These are phyloP conservation scores for Scedosporium apiospermum DNA, from an alignment of 2,329 filamentous ascomycete genomes.

Conservation along the genomic window DNA sequence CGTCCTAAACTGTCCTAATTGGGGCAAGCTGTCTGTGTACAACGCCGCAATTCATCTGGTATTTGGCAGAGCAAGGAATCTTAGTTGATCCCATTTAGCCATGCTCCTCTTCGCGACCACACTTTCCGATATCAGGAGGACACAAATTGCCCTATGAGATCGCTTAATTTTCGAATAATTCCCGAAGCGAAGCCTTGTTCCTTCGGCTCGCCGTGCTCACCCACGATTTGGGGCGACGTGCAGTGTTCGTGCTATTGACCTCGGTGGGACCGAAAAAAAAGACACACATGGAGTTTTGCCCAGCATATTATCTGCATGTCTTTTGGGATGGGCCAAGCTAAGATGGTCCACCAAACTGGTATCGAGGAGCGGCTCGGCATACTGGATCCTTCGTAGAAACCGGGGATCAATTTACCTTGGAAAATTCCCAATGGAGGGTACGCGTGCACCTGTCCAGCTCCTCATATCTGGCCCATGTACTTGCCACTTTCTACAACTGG, in stretches of 20 bases:
- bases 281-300: neutral
- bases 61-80: neutral
- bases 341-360: neutral
- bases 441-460: neutral
- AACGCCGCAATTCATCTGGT: neutral
- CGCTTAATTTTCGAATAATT: slow-evolving; percentile 1
- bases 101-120: neutral
- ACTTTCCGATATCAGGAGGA: slow-evolving; percentile 2
- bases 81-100: neutral
- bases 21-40: neutral
- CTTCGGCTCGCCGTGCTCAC: neutral
- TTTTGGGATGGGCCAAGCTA: neutral
- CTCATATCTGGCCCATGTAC: neutral
- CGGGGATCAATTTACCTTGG: neutral
- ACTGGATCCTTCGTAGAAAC: neutral
- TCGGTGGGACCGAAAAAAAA: neutral
- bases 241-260: neutral
- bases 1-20: neutral
- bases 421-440: neutral
- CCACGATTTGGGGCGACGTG: neutral
- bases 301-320: neutral
- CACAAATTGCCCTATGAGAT: slow-evolving; percentile 5
- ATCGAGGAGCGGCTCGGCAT: slow-evolving; percentile 1
- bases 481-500: neutral
- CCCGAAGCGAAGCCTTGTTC: neutral